Percentiles rank a stretch among this genome's conserved stretches.
Evolutionary conservation across 1,284 basidiomycete genomes (phyloP).

Genomic region (Sphagnurus paluster): DNA sequence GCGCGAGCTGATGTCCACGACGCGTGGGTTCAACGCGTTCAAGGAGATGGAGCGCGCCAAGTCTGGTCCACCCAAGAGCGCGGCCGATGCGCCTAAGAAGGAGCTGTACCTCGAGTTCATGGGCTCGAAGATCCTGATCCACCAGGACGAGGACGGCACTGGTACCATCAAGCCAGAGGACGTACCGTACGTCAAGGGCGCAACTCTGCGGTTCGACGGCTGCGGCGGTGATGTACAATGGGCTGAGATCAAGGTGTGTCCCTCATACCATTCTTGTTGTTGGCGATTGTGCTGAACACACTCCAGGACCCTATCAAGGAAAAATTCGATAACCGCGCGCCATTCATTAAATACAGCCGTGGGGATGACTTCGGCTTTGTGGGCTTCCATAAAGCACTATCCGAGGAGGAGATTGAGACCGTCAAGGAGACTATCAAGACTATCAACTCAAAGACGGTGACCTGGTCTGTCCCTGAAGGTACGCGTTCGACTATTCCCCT

Average conservation of each 20-base stretch:
- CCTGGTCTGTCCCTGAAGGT: conserved; percentile 65
- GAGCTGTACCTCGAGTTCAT: conserved; percentile 73
- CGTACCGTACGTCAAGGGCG: conserved; percentile 70
- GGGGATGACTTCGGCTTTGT: conserved; percentile 69
- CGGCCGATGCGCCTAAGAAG: conserved; percentile 42
- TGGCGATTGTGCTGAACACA: not conserved
- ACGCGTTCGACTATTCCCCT: conserved; percentile 22
- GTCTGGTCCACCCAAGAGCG: conserved; percentile 18
- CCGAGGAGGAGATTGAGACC: conserved; percentile 65
- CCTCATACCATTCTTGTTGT: not conserved
- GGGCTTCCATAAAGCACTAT: conserved; percentile 69
- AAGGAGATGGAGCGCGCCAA: conserved; percentile 66
- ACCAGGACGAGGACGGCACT: conserved; percentile 60
- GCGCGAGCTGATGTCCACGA: conserved; percentile 50
- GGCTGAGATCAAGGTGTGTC: conserved; percentile 66
- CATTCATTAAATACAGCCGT: conserved; percentile 69
- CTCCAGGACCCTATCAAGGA: conserved; percentile 72
- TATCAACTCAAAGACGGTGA: conserved; percentile 61
- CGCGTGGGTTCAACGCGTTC: conserved; percentile 87
- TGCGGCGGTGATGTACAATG: conserved; percentile 67
- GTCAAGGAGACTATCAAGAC: conserved; percentile 63
- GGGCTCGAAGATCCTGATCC: conserved; percentile 62
- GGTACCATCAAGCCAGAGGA: conserved; percentile 71
- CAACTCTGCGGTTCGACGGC: conserved; percentile 76
- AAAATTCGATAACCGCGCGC: conserved; percentile 68